Base-by-base conservation (phyloP, 2,329 filamentous ascomycete genomes). In the Huntiella moniliformis region DNA sequence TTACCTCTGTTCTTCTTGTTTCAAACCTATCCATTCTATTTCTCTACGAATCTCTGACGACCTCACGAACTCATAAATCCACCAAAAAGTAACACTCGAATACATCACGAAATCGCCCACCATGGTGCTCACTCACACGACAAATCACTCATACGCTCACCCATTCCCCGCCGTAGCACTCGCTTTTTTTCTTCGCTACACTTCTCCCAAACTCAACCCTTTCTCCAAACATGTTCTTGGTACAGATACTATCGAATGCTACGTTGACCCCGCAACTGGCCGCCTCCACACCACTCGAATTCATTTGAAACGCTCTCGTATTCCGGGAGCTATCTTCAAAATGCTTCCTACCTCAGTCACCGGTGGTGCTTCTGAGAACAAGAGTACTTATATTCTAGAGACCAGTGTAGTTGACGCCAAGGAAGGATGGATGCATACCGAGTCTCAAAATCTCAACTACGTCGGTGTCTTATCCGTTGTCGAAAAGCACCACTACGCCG, bases 161-260 rank as follows among this genome's bases (percentile, higher is more conserved):
- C 79, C 81, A 42, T 88, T 88, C 65, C 77, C 82, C 51, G 82
- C 82, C 59, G 83, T 91, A 51, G 85, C 82, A 42, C 78, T 91
- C 60, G 83, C 83, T 64, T 91, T 85, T 70, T 91, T 88, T 64
- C 78, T 91, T 42, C 82, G 83, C 53, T 91, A 91, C 63, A 85
- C 82, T 50, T 74, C 71, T 4, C 70, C 71, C 28, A 67, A 73
- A 53, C 64, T 73, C 53, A 91, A 88, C 57, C 83, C 83, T 5
- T 87, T 88, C 65, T 79, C 78, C 53, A 77, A 73, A 52, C 83
- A 91, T 64, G 83, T 91, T 45, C 67, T 86, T 54, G 84, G 80
- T 57, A 86, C 82, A 60, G 83, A 91, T 61, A 85, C 82, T 55
- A 83, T 91, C 59, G 74, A 75, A 42, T 79, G 77, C 52, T 67